Evolutionary conservation across 352 stramenopile species (phyloP).

Genomic region (Phytophthora quininea): DNA sequence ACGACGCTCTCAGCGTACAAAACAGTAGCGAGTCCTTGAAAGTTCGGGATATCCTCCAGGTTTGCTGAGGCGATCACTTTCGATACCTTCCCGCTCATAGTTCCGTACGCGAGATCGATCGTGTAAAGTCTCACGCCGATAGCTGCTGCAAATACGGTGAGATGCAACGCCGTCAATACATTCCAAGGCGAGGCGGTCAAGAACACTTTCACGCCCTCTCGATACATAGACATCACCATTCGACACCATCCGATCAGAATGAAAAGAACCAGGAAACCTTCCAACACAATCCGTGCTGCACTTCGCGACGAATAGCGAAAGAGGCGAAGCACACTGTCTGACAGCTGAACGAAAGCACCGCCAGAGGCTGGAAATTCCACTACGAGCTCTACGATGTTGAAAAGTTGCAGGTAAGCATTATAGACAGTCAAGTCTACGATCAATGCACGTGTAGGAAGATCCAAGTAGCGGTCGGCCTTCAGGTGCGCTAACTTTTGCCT

Average conservation of each 20-base stretch:
- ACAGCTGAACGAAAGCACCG: conserved; percentile 52
- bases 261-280: conserved; percentile 55
- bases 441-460: conserved; percentile 65
- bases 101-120: conserved; percentile 62
- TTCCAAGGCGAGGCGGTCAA: conserved; percentile 47
- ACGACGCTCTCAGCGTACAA: conserved; percentile 49
- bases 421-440: conserved; percentile 71
- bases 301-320: conserved; percentile 59
- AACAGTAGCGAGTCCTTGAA: conserved; percentile 46
- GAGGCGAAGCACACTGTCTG: conserved; percentile 49
- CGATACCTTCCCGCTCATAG: conserved; percentile 42
- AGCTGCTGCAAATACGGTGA: conserved; percentile 51
- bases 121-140: conserved; percentile 62
- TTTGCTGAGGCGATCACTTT: conserved; percentile 31
- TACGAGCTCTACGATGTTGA: conserved; percentile 63
- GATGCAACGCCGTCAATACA: conserved; percentile 42
- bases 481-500: conserved; percentile 35
- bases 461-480: conserved; percentile 51
- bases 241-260: conserved; percentile 47
- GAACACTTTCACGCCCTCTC: conserved; percentile 30
- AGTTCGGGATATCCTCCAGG: conserved; percentile 41
- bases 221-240: conserved; percentile 42
- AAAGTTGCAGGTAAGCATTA: conserved; percentile 70
- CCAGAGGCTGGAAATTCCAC: conserved; percentile 71
- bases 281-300: conserved; percentile 49